These are phyloP conservation scores for Lactarius vividus DNA, from an alignment of 768 basidiomycete species.

Conservation along the genomic window DNA sequence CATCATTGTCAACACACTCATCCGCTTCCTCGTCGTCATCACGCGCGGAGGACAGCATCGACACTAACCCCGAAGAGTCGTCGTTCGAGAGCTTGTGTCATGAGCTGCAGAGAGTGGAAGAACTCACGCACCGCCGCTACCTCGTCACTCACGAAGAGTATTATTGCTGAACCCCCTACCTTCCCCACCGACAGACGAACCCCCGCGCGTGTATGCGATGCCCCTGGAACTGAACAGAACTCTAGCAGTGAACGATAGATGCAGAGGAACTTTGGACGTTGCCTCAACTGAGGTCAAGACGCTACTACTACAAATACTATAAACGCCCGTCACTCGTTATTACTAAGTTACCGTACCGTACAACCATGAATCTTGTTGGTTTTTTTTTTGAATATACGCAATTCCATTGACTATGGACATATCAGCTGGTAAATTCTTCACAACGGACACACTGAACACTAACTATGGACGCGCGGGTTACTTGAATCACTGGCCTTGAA, in stretches of 20 bases:
- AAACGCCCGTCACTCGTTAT: background rate
- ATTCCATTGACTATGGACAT: too few relatives aligned
- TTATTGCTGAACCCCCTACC: background rate
- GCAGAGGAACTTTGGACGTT: background rate
- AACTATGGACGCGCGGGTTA: too few relatives aligned
- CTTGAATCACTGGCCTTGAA: too few relatives aligned
- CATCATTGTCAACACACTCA: background rate
- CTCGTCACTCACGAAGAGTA: background rate
- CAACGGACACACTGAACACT: too few relatives aligned
- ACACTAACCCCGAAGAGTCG: background rate
- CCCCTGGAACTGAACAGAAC: background rate
- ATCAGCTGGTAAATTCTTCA: too few relatives aligned
- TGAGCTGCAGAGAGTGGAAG: constrained; percentile 14
- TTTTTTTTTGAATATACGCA: too few relatives aligned
- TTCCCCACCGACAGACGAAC: background rate
- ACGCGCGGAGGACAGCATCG: background rate
- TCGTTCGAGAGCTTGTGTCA: constrained; percentile 18
- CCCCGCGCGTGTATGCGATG: background rate
- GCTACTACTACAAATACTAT: background rate
- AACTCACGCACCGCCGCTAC: constrained; percentile 2
- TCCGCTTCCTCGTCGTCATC: background rate
- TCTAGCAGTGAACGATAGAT: background rate
- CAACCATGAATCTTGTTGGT: too few relatives aligned
- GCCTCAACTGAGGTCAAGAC: background rate
- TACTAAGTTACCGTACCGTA: too few relatives aligned